These are phyloP conservation scores for Cryphonectria parasitica DNA, from an alignment of 2,329 filamentous ascomycete genomes.

Conservation along the genomic window DNA sequence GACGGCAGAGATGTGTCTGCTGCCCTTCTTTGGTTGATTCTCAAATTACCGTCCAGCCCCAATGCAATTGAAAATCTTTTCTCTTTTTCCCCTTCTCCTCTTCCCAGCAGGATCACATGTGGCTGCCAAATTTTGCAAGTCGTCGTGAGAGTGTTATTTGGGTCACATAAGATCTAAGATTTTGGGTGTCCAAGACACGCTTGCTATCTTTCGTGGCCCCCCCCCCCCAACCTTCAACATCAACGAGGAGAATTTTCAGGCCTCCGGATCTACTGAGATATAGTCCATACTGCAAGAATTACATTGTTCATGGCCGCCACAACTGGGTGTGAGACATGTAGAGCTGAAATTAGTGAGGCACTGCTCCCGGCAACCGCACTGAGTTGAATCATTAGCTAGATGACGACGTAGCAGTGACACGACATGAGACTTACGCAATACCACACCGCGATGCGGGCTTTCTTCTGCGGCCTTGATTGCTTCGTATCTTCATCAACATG, in stretches of 20 bases:
- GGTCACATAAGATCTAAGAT: not conserved
- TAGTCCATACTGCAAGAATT: slow-evolving; percentile 10
- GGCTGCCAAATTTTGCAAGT: not conserved
- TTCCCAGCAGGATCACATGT: not conserved
- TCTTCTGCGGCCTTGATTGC: slow-evolving; percentile 14
- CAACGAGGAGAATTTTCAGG: not conserved
- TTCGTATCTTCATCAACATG: slow-evolving; percentile 1
- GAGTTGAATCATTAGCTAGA: slow-evolving; percentile 12
- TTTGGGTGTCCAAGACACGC: not conserved
- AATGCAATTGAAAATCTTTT: not conserved
- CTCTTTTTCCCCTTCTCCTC: too few relatives aligned
- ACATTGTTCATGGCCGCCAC: slow-evolving; percentile 24
- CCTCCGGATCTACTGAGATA: slow-evolving; percentile 7
- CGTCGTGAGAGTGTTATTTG: not conserved
- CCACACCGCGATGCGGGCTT: slow-evolving; percentile 16
- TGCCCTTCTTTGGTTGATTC: not conserved
- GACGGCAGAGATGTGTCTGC: slow-evolving; percentile 1
- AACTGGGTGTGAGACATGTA: slow-evolving; percentile 19
- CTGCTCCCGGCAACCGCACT: slow-evolving; percentile 26
- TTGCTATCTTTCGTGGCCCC: not conserved
- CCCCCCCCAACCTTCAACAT: too few relatives aligned
- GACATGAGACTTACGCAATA: slow-evolving; percentile 23
- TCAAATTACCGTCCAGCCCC: not conserved
- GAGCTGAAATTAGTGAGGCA: slow-evolving; percentile 19
- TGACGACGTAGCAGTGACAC: not conserved